These are phyloP conservation scores for Fusarium haematococcum DNA, from an alignment of 2,329 filamentous ascomycete species.

Conservation along the genomic window DNA sequence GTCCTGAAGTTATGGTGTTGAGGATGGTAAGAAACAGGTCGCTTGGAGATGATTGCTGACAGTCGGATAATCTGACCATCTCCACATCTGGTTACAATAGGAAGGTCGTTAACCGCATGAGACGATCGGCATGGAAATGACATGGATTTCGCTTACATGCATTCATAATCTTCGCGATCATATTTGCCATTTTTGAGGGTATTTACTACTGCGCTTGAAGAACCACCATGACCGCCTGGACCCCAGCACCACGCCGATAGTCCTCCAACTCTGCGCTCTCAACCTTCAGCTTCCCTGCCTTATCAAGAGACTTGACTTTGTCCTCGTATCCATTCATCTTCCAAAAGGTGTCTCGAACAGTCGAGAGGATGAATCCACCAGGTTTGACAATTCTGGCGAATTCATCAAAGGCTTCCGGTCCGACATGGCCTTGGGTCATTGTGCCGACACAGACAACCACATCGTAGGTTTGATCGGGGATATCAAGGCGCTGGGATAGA, in stretches of 20 bases:
- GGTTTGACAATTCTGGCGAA: constrained; percentile 58
- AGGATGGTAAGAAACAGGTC: neutral
- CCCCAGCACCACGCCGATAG: constrained; percentile 20
- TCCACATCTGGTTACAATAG: neutral
- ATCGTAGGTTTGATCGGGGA: constrained; percentile 55
- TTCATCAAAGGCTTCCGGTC: constrained; percentile 58
- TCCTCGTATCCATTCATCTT: constrained; percentile 55
- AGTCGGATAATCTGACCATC: neutral
- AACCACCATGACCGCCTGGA: constrained; percentile 23
- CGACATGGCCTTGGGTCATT: constrained; percentile 64
- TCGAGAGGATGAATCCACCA: constrained; percentile 59
- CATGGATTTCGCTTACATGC: neutral
- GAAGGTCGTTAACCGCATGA: neutral
- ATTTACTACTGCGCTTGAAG: neutral
- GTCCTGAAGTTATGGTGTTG: neutral
- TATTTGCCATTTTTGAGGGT: too few relatives aligned
- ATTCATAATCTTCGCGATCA: neutral
- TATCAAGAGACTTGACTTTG: constrained; percentile 49
- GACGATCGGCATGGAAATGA: neutral
- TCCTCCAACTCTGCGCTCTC: neutral
- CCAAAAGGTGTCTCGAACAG: constrained; percentile 61
- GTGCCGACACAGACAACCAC: constrained; percentile 63
- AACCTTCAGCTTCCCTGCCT: neutral
- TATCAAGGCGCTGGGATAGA: constrained; percentile 54
- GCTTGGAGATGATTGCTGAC: neutral